Evolutionary conservation across 2,329 filamentous ascomycete species (phyloP), one percentile per base, ranked within the genome.

Genomic region (Albophoma yamanashiensis): DNA sequence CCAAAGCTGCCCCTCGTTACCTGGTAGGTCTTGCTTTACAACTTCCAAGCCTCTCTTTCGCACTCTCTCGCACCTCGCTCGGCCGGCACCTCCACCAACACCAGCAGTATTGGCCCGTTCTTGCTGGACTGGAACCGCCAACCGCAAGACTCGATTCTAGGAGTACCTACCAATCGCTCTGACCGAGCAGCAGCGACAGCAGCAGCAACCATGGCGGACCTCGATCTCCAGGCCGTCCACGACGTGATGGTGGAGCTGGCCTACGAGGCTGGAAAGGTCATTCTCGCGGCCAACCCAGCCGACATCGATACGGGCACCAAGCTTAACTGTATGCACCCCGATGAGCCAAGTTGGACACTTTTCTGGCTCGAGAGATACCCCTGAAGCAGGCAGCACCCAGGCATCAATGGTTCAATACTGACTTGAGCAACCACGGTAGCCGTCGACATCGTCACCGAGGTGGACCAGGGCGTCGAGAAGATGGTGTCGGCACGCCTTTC

Each of bases 401-500:
- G 11, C 2, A 27, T 27, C 25, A 27, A 27, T 27, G 45, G 45
- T 1, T 36, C 27, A n/a, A 3, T 62, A 61, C 64, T 62, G 43
- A 64, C 42, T 56, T 39, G 2, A 39, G 56, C 17, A 15, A 25
- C 31, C 20, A 12, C n/a, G 31, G 25, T 65, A 88, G 86, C 86
- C 59, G 83, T 83, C 67, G 86, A 89, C 69, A 82, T 89, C 57
- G 86, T 89, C 50, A 89, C 86, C 31, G 86, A 88, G 69, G 82
- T 83, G 25, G 86, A 89, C 74, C 79, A 84, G 69, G 84, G 82
- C 15, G 84, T 89, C 58, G 86, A 89, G 71, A 76, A 78, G 58
- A 83, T 85, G 76, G 82, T 88, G 59, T 81, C 79, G 9, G 70
- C 74, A 20, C 77, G 77, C 47, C 79, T 89, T 17, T 74, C 73